A percentile compares a stretch with the other conserved stretches of the same genome.
These are phyloP conservation scores for Neocatenulostroma microsporum DNA, from an alignment of 2,329 filamentous ascomycete species.

Conservation along the genomic window DNA sequence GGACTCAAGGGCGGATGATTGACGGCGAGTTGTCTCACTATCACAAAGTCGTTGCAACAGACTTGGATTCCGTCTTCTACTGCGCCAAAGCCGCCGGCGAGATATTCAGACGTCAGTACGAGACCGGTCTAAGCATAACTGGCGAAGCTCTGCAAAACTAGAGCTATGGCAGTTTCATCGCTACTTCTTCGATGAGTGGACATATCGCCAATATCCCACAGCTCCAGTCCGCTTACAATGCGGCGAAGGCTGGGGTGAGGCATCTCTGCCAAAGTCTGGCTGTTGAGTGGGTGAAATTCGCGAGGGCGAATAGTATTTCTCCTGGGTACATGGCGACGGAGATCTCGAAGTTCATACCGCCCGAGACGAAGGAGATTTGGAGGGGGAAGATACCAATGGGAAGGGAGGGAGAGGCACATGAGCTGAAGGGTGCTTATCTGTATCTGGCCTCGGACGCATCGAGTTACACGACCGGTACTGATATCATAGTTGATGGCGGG, in stretches of 20 bases:
- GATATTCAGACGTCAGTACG: constrained; percentile 63
- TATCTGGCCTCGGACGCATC: constrained; percentile 75
- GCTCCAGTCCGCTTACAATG: constrained; percentile 52
- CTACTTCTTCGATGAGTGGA: constrained; percentile 70
- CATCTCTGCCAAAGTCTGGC: constrained; percentile 57
- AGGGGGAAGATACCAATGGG: constrained; percentile 74
- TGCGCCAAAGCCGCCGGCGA: constrained; percentile 62
- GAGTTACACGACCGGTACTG: constrained; percentile 66
- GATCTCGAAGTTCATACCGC: constrained; percentile 56
- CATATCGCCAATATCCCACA: constrained; percentile 73
- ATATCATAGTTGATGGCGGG: constrained; percentile 66
- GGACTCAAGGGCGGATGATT: constrained; percentile 61
- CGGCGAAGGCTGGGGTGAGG: constrained; percentile 32
- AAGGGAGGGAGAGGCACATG: constrained; percentile 62
- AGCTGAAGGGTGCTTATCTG: constrained; percentile 76
- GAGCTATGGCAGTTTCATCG: constrained; percentile 47
- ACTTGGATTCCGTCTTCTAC: constrained; percentile 72
- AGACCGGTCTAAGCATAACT: constrained; percentile 47
- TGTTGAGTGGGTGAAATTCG: constrained; percentile 70
- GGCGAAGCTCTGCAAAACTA: constrained; percentile 34
- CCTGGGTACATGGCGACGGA: constrained; percentile 72
- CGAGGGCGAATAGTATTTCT: constrained; percentile 62
- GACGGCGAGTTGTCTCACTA: constrained; percentile 59
- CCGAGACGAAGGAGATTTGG: constrained; percentile 65
- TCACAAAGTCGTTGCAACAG: constrained; percentile 59